Evolutionary conservation across 305 asterid genomes (phyloP).

Genomic region (Fraxinus albicans): DNA sequence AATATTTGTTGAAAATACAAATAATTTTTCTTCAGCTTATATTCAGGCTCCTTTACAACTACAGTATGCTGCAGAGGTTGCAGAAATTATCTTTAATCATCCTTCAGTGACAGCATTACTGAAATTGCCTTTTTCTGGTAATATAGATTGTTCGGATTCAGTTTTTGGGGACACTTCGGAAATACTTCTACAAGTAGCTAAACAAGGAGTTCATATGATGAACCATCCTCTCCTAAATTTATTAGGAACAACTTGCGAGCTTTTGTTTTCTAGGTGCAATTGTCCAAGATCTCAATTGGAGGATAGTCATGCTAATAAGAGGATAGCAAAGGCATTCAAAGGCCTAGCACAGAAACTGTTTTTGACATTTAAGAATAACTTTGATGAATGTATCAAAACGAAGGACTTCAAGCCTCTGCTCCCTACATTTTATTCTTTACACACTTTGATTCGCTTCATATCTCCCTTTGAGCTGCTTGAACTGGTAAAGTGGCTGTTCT

Average conservation of each 20-base stretch:
- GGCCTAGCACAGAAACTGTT: constrained; percentile 54
- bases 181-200: constrained; percentile 46
- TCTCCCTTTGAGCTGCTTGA: constrained; percentile 80
- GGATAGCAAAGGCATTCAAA: constrained; percentile 47
- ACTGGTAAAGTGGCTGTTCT: constrained; percentile 67
- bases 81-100: constrained; percentile 59
- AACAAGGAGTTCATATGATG: constrained; percentile 46
- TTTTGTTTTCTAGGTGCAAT: constrained; percentile 38
- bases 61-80: constrained; percentile 52
- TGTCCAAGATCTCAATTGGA: constrained; percentile 33
- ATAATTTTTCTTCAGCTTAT: constrained; percentile 30
- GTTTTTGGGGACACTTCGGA: constrained; percentile 46
- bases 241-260: constrained; percentile 54
- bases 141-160: constrained; percentile 44
- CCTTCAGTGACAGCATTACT: constrained; percentile 60
- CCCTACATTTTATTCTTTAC: constrained; percentile 62
- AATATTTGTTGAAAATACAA: constrained; percentile 39
- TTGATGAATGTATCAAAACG: constrained; percentile 52
- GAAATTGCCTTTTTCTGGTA: constrained; percentile 53
- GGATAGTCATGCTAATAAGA: constrained; percentile 33
- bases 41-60: constrained; percentile 31
- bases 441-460: constrained; percentile 50
- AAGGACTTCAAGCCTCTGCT: constrained; percentile 52
- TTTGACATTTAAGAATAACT: constrained; percentile 52
- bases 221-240: constrained; percentile 65